Base-by-base conservation (phyloP, 768 basidiomycete genomes). In the Calocybe cyanea region DNA sequence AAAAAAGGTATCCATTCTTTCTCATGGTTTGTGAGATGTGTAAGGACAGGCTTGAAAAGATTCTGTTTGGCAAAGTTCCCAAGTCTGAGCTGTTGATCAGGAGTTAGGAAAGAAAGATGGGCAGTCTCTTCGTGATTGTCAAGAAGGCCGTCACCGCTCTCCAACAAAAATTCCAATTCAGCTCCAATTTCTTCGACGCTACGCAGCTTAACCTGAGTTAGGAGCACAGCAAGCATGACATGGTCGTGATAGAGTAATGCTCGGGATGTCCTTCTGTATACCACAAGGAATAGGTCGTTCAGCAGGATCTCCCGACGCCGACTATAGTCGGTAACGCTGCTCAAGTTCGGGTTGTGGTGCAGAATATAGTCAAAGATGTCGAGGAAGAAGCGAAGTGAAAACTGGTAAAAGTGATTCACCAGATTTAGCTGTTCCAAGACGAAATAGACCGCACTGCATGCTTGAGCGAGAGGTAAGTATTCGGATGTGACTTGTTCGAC, bases 371-470 rank as follows among this genome's bases (percentile, higher is more conserved):
- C 92, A 68, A 99, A 99, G 59, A 97, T 95, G 62, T 96, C 95
- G 48, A 98, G 78, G 87, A 99, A 99, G 77, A 95, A 97, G 21
- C 76, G 85, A 37, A 99, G 77, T 1, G 96, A 98, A 75, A 99
- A 99, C 64, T 97, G 92, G 61, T 99, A 99, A 72, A 98, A 98
- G 67, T 96, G 95, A 60, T 95, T 92, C 70, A 97, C 80, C 43
- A 87, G 76, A 61, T 91, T 87, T 40, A 98, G 77, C 58, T 97
- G 93, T 59, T 98, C 95, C 56, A 99, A 72, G 48, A 95, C 87
- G 70, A 99, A 99, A 80, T 91, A 99, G 34, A 97, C 84, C 1
- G 92, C 83, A 62, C 93, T 95, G 76, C 94, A 96, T 3, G 93
- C 92, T 58, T 93, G 91, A 0, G 96, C 95, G 38, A 99, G 68